phyloP scores from a whole-genome alignment of 805 yeast genomes.

The Lachancea quebecensis region DNA sequence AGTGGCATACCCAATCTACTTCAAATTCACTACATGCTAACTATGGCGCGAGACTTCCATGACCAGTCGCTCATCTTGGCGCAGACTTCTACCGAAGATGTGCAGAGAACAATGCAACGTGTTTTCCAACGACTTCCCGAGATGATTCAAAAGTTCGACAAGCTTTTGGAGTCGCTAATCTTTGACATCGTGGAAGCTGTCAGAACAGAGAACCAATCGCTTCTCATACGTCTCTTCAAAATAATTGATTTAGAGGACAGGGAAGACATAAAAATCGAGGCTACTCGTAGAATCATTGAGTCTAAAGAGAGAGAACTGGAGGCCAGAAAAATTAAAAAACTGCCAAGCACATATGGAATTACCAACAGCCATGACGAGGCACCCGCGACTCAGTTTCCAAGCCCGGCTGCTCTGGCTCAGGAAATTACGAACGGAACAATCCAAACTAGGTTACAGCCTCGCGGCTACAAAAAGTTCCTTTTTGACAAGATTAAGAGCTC shows the following conservation, averaged over 20 bases:
- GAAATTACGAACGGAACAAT: constrained; percentile 38
- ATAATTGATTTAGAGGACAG: constrained; percentile 74
- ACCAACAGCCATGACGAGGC: constrained; percentile 14
- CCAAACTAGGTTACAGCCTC: constrained; percentile 38
- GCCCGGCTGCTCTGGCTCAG: constrained; percentile 29
- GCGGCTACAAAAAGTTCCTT: constrained; percentile 60
- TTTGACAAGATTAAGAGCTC: constrained; percentile 51
- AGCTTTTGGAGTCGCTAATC: constrained; percentile 56
- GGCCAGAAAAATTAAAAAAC: constrained; percentile 22
- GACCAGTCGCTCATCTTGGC: constrained; percentile 66
- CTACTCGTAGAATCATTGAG: constrained; percentile 29
- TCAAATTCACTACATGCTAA: constrained; percentile 61
- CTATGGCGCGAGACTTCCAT: constrained; percentile 65
- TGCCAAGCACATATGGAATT: constrained; percentile 18
- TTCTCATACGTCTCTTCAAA: constrained; percentile 66
- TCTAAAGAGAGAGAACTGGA: constrained; percentile 28
- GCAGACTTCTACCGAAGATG: constrained; percentile 50
- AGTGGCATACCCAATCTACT: constrained; percentile 51
- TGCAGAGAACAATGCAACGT: constrained; percentile 55
- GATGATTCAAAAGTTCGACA: constrained; percentile 54
- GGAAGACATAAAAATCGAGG: constrained; percentile 57
- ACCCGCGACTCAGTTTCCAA: constrained; percentile 21
- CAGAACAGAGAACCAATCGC: constrained; percentile 57
- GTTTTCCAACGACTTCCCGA: constrained; percentile 26
- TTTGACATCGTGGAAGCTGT: constrained; percentile 65